Evolutionary conservation across 2,329 filamentous ascomycete species (phyloP), one percentile per base, ranked within the genome.

Genomic region (Ceratocystis eucalypticola): DNA sequence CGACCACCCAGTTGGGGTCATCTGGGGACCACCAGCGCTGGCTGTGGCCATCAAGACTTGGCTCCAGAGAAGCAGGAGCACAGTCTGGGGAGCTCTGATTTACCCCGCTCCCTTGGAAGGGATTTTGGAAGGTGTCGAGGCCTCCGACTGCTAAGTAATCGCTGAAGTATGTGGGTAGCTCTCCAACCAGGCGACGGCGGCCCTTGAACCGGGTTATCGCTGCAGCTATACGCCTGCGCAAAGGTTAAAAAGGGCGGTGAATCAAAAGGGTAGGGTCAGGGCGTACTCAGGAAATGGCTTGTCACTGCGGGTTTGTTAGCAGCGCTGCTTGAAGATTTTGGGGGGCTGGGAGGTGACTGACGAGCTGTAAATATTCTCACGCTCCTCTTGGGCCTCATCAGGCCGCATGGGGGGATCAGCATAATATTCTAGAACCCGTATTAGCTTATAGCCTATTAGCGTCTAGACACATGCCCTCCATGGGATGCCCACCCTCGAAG

Each of bases 131-230:
- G 6, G 81, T 77, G 55, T 91, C 86, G 50, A 99, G 82, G 3
- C 94, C 93, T 2, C 94, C 94, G 57, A 93, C 87, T 45, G 84
- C 81, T 67, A 97, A 82, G 72, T 94, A 96, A 69, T 88, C 89
- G 71, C 84, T 81, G 75, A 99, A 94, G 44, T 91, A 77, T 20
- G 81, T 78, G 3, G 79, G 74, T 28, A 85, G 84, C 3, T 84
- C 78, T 12, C 78, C 74, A 67, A 88, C 83, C 67, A 96, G 82
- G 70, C 89, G 91, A 41, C 92, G 88, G 61, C 86, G 88, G 45
- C 83, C 62, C n/a, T 50, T 22, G 57, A 65, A 46, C 5, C 44
- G 57, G 28, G 45, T 17, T 22, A 62, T 66, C 55, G 62, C 61
- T 22, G 44, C 65, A 37, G 30, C 45, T 20, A 69, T 66, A 12